Evolutionary conservation across 2,329 filamentous ascomycete species (phyloP).

Genomic region (Aspergillus japonicus): DNA sequence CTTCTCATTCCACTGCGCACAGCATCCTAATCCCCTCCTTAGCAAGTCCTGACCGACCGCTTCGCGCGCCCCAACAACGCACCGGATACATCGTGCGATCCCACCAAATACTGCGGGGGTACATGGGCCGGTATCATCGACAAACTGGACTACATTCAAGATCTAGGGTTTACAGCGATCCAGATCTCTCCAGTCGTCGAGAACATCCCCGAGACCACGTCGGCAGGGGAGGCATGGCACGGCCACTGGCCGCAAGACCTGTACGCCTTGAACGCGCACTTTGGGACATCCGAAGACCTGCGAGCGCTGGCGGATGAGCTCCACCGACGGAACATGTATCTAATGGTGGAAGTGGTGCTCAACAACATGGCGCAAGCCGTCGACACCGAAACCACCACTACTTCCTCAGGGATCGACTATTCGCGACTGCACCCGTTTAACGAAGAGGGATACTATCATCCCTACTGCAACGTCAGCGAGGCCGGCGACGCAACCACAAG

Average conservation of each 20-base stretch:
- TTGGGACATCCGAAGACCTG: conserved; percentile 46
- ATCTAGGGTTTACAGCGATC: conserved; percentile 43
- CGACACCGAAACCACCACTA: neutral
- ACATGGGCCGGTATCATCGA: conserved; percentile 59
- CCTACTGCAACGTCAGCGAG: conserved; percentile 19
- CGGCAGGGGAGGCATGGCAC: conserved; percentile 46
- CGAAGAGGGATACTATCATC: conserved; percentile 19
- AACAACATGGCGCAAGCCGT: conserved; percentile 30
- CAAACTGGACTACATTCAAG: conserved; percentile 50
- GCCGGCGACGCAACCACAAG: conserved; percentile 20
- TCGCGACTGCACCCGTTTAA: conserved; percentile 22
- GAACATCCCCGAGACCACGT: conserved; percentile 33
- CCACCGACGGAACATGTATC: conserved; percentile 46
- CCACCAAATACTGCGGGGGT: conserved; percentile 57
- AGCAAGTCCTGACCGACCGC: conserved; percentile 58
- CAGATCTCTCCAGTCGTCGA: conserved; percentile 40
- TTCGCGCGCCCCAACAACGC: conserved; percentile 51
- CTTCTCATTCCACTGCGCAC: neutral
- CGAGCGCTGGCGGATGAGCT: conserved; percentile 43
- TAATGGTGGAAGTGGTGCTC: conserved; percentile 52
- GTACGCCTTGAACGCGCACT: conserved; percentile 47
- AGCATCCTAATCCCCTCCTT: neutral
- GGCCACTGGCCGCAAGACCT: conserved; percentile 50
- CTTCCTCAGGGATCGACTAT: conserved; percentile 16
- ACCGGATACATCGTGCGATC: conserved; percentile 12